Evolutionary conservation across 2,329 filamentous ascomycete species (phyloP), one percentile per base, ranked within the genome.

Genomic region (Penicillium sp.): DNA sequence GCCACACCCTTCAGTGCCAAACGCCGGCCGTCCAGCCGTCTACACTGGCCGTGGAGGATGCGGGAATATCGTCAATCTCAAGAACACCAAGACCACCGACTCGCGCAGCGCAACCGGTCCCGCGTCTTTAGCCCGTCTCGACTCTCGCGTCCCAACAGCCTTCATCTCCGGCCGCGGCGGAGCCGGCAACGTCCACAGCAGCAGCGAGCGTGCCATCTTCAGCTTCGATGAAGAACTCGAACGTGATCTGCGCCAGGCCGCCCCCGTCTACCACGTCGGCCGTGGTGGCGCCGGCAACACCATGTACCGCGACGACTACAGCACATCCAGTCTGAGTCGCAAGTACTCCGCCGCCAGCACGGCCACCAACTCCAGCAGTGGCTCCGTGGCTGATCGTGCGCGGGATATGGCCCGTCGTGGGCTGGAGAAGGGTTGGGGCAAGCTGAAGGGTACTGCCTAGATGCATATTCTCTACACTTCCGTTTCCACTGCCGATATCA

Each of bases 221-320:
- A 78, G 76, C 66, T 84, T 84, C 68, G 81, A 84, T 64, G 81
- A 84, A 69, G 81, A 84, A 61, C 74, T 84, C 45, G 75, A 79
- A 57, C 75, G 75, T 51, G 76, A 81, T 53, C 70, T 78, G 54
- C 73, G 75, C 49, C 71, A 76, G 32, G 72, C 76, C 41, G 79
- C 80, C 2, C 81, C 81, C 17, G 75, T 83, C 53, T 83, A 82
- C 72, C 78, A 82, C 64, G 77, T 83, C 55, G 81, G 81, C 38
- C 74, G 81, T 39, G 81, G 80, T 19, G 81, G 81, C 35, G 77
- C 76, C 12, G 81, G 78, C 44, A 84, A 84, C 65, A 65, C 64
- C 55, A 62, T 72, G 44, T 58, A 56, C 57, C 52, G 61, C 38
- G 62, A 63, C 56, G 56, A 61, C 38, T 51, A 51, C 52, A 60